These are phyloP conservation scores for Mitragyna speciosa DNA, from an alignment of 257 asterid genomes.

Conservation along the genomic window DNA sequence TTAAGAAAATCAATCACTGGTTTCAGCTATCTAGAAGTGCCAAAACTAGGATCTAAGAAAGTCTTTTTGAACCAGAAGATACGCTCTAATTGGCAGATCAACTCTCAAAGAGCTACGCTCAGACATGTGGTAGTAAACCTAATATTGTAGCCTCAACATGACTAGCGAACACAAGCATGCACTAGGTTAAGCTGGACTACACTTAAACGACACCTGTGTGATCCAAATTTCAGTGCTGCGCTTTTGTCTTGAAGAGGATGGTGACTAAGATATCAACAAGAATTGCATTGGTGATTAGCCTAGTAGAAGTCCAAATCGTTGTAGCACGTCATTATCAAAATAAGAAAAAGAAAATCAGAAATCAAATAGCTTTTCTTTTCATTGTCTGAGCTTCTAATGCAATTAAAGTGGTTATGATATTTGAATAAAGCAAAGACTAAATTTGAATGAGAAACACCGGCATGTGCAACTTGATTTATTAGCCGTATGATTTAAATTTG, in stretches of 20 bases:
- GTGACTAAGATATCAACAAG: too few species aligned
- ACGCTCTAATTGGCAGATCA: constrained; percentile 70
- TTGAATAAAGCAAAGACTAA: too few species aligned
- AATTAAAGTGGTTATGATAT: too few species aligned
- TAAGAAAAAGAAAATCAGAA: too few species aligned
- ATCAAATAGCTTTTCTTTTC: too few species aligned
- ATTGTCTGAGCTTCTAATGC: too few species aligned
- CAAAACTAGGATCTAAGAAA: constrained; percentile 11
- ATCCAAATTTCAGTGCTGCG: background rate
- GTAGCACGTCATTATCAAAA: too few species aligned
- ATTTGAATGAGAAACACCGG: too few species aligned
- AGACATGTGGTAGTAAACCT: constrained; percentile 8
- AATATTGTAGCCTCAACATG: background rate
- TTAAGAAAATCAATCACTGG: constrained; percentile 18
- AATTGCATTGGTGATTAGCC: too few species aligned
- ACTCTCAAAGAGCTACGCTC: constrained; percentile 25
- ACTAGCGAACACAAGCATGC: background rate
- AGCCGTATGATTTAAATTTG: too few species aligned
- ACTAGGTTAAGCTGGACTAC: constrained; percentile 24
- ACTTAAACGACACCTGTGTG: background rate
- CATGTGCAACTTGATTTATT: too few species aligned
- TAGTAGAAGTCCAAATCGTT: too few species aligned
- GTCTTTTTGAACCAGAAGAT: constrained; percentile 25
- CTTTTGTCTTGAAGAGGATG: background rate
- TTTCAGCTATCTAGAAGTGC: constrained; percentile 8